Base-by-base conservation (phyloP, 2,329 filamentous ascomycete genomes). In the Alternaria longipes region DNA sequence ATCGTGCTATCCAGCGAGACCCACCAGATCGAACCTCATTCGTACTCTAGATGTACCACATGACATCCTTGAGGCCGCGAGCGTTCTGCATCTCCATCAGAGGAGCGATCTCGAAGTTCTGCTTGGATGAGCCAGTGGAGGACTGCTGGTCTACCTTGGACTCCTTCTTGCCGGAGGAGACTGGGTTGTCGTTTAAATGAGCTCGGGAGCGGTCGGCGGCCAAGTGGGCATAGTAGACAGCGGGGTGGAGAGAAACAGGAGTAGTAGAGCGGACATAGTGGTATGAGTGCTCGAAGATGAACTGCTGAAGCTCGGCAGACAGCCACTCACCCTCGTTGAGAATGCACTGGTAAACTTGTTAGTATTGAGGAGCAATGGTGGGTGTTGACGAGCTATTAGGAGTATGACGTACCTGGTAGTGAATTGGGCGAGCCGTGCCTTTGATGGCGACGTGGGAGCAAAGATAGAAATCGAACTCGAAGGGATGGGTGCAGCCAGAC, bases 241-340 rank as follows among this genome's bases (percentile, higher is more conserved):
- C 93, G 0, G 95, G 95, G 67, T 86, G 91, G 0, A 95, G 80
- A 0, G 94, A 97, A 0, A 99, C 94, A 0, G 95, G 93, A 0
- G 94, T 98, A 0, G 94, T 98, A 0, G 94, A 95, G 16, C 95
- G 89, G 56, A 91, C 90, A 74, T 97, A 99, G 57, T 97, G 93
- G 79, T 97, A 99, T 45, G 91, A 97, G 65, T 97, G 93, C 68
- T 97, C 91, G 71, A 98, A 98, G 22, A 98, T 90, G 86, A 98
- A 91, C 57, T 90, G 89, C 72, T 97, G 91, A 0, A 99, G 83
- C 2, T 90, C 85, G 42, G 91, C 88, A 0, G 90, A 84, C 1
- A 84, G 78, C 71, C 92, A 85, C 2, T 85, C 82, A 54, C 90
- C 87, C 77, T 98, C 93, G 74, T 99, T 95, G 47, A 91, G 76